Evolutionary conservation across 805 yeast species (phyloP).

Genomic region (Yamadazyma kitorensis): DNA sequence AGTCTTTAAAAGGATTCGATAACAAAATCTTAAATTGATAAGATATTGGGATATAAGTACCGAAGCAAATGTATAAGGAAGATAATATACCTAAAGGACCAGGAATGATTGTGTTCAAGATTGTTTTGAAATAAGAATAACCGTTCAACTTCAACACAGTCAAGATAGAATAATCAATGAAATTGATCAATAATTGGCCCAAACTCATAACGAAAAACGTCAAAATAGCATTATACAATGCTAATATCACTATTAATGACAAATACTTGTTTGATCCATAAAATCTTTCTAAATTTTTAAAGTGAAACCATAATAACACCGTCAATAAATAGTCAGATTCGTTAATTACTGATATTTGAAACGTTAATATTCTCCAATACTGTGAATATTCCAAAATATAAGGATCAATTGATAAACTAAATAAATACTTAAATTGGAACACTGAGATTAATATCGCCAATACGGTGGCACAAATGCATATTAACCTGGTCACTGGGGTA

Average conservation of each 20-base stretch:
- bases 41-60: constrained; percentile 29
- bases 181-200: constrained; percentile 32
- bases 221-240: constrained; percentile 45
- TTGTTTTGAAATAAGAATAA: constrained; percentile 16
- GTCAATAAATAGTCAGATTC: constrained; percentile 55
- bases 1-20: constrained; percentile 15
- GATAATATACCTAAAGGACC: constrained; percentile 42
- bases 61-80: constrained; percentile 38
- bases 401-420: constrained; percentile 48
- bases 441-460: constrained; percentile 43
- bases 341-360: constrained; percentile 53
- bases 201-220: constrained; percentile 38
- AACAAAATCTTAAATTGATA: constrained; percentile 35
- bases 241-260: constrained; percentile 42
- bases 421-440: constrained; percentile 42
- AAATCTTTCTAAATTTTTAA: constrained; percentile 55
- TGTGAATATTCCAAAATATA: constrained; percentile 53
- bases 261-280: constrained; percentile 56
- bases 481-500: constrained; percentile 41
- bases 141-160: constrained; percentile 5
- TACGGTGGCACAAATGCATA: constrained; percentile 33
- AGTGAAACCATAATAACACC: constrained; percentile 46
- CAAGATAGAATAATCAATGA: constrained; percentile 9
- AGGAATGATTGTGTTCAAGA: constrained; percentile 33
- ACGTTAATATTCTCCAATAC: constrained; percentile 51